Percentiles rank a stretch among this genome's conserved stretches.
Conservation (phyloP, 2,329 filamentous ascomycete genomes). For the Aspergillus floridensis region DNA sequence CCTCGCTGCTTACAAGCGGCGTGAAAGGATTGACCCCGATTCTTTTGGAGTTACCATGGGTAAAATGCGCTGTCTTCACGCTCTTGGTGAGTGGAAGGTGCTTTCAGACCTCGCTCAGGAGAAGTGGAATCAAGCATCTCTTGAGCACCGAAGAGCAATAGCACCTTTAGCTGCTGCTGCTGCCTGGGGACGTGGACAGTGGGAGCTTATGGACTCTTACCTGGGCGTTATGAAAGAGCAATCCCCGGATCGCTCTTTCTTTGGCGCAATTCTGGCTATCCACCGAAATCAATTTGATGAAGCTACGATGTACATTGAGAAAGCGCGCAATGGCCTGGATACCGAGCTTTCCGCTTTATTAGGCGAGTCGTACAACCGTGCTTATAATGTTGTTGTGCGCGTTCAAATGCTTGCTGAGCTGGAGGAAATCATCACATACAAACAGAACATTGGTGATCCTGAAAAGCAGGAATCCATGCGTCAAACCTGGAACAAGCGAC, state of each 20-base stretch:
- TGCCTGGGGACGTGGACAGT: conserved; percentile 93
- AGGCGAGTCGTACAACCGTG: conserved; percentile 97
- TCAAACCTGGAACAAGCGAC: conserved; percentile 88
- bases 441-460: conserved; percentile 75
- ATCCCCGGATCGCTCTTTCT: conserved; percentile 94
- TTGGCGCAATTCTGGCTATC: conserved; percentile 90
- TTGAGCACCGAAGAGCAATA: conserved; percentile 85
- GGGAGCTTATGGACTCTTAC: conserved; percentile 98
- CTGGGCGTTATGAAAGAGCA: conserved; percentile 90
- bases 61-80: conserved; percentile 98
- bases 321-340: conserved; percentile 88
- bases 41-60: conserved; percentile 98
- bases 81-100: conserved; percentile 94
- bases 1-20: conserved; percentile 82
- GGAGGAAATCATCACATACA: conserved; percentile 97
- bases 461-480: conserved; percentile 90
- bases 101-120: conserved; percentile 84
- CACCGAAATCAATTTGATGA: conserved; percentile 95
- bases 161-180: conserved; percentile 91
- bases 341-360: conserved; percentile 93
- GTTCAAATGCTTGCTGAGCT: conserved; percentile 99
- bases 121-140: conserved; percentile 86
- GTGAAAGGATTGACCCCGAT: conserved; percentile 70
- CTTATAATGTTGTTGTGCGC: conserved; percentile 95
- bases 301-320: conserved; percentile 82